phyloP scores from a whole-genome alignment of 2,329 filamentous ascomycete species.

The Neonectria ditissima region DNA sequence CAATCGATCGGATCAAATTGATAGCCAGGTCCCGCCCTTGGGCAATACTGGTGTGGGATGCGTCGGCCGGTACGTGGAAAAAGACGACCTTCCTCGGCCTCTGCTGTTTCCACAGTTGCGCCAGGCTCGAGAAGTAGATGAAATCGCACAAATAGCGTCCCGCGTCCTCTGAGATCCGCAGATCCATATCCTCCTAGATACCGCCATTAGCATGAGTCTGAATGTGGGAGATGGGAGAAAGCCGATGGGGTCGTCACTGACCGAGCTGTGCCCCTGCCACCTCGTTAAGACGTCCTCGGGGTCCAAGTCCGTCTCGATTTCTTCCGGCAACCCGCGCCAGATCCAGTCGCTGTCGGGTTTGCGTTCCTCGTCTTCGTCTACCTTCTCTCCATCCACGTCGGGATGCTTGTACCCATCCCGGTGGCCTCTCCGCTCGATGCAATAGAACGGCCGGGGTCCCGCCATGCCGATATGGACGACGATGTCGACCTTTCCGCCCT shows the following conservation, averaged over 20 bases:
- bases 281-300: constrained; percentile 65
- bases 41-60: constrained; percentile 60
- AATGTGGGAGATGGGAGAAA: background rate
- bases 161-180: constrained; percentile 75
- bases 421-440: constrained; percentile 77
- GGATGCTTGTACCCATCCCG: constrained; percentile 76
- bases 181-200: constrained; percentile 53
- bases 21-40: constrained; percentile 64
- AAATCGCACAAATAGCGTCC: constrained; percentile 83
- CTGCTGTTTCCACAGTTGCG: constrained; percentile 63
- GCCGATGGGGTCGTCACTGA: constrained; percentile 47
- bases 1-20: constrained; percentile 68
- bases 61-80: constrained; percentile 76
- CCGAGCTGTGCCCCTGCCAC: constrained; percentile 66
- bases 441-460: constrained; percentile 71
- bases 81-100: constrained; percentile 70
- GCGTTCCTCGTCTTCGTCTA: constrained; percentile 66
- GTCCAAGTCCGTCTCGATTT: constrained; percentile 69
- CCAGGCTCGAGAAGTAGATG: constrained; percentile 78
- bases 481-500: constrained; percentile 66
- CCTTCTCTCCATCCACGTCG: constrained; percentile 75
- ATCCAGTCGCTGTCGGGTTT: constrained; percentile 61
- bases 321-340: constrained; percentile 65
- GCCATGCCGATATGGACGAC: constrained; percentile 87
- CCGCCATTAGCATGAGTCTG: constrained; percentile 23